Percentiles rank a stretch among this genome's conserved stretches.
phyloP scores from a whole-genome alignment of 1,284 basidiomycete species.

The Moesziomyces antarcticus region DNA sequence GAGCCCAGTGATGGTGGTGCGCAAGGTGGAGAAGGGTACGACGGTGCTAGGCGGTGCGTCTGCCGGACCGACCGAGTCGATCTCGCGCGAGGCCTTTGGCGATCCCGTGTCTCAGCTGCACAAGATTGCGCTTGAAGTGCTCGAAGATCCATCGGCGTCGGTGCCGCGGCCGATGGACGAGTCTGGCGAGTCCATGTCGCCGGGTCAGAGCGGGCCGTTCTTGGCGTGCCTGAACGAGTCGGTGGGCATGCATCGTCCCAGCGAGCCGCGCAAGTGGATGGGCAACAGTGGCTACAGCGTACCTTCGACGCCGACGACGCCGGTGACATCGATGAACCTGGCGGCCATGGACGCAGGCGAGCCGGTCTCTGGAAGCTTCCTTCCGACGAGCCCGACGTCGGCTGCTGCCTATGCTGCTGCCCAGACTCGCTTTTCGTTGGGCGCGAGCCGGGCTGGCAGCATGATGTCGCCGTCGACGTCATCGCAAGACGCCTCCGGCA shows the following conservation, averaged over 20 bases:
- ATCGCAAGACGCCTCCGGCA: constrained; percentile 27
- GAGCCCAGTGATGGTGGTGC: constrained; percentile 90
- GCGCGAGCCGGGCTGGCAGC: constrained; percentile 14
- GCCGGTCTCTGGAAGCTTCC: constrained; percentile 7
- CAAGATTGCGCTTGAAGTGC: constrained; percentile 70
- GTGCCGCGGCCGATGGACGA: constrained; percentile 32
- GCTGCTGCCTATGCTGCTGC: constrained; percentile 59
- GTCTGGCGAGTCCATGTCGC: constrained; percentile 35
- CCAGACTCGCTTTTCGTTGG: constrained; percentile 51
- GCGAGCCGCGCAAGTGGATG: constrained; percentile 54
- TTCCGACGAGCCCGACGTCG: constrained; percentile 33
- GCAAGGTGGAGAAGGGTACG: constrained; percentile 90
- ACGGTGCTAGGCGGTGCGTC: constrained; percentile 85
- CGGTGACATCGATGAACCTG: constrained; percentile 56
- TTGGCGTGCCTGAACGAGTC: constrained; percentile 60
- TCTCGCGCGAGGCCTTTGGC: constrained; percentile 82
- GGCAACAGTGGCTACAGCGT: constrained; percentile 40
- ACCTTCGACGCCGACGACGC: constrained; percentile 59
- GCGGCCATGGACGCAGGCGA: constrained; percentile 31
- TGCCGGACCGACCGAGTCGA: constrained; percentile 76
- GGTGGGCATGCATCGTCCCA: constrained; percentile 60
- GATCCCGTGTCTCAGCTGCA: constrained; percentile 95
- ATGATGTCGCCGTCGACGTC: constrained; percentile 42
- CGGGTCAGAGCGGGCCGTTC: constrained; percentile 58
- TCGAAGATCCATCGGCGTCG: constrained; percentile 46